Conservation (phyloP, 1,284 basidiomycete species). For the Testicularia cyperi region DNA sequence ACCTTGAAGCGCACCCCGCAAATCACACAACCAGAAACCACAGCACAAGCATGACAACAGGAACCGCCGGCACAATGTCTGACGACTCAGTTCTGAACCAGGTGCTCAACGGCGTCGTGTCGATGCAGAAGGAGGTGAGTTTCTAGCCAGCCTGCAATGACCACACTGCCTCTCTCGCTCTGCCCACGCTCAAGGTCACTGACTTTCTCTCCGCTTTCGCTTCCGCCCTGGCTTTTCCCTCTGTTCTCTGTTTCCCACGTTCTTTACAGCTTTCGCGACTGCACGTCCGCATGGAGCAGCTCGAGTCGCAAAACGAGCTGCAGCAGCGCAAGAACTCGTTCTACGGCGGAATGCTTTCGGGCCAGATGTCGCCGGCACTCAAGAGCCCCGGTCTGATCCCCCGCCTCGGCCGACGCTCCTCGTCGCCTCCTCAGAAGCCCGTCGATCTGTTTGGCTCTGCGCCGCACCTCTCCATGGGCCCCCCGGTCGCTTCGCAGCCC, state of each 20-base stretch:
- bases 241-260: no score
- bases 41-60: constrained; percentile 2
- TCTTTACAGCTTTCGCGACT: constrained; percentile 41
- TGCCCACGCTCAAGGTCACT: no score
- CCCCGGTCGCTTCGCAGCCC: constrained; percentile 24
- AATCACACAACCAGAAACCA: constrained; percentile 11
- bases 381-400: constrained; percentile 29
- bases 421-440: constrained; percentile 42
- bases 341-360: constrained; percentile 16
- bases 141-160: no score
- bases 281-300: constrained; percentile 43
- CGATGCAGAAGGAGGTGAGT: constrained; percentile 54
- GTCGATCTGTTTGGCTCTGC: constrained; percentile 18
- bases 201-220: no score
- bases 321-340: constrained; percentile 28
- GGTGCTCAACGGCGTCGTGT: constrained; percentile 48
- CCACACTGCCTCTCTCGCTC: no score
- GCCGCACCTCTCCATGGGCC: constrained; percentile 31
- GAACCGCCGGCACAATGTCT: constrained; percentile 9
- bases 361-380: constrained; percentile 29
- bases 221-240: no score
- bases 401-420: constrained; percentile 14
- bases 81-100: constrained; percentile 36
- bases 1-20: no score
- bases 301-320: constrained; percentile 32